These are phyloP conservation scores for Aspergillus quadrilineatus DNA, from an alignment of 2,329 filamentous ascomycete genomes.

Conservation along the genomic window DNA sequence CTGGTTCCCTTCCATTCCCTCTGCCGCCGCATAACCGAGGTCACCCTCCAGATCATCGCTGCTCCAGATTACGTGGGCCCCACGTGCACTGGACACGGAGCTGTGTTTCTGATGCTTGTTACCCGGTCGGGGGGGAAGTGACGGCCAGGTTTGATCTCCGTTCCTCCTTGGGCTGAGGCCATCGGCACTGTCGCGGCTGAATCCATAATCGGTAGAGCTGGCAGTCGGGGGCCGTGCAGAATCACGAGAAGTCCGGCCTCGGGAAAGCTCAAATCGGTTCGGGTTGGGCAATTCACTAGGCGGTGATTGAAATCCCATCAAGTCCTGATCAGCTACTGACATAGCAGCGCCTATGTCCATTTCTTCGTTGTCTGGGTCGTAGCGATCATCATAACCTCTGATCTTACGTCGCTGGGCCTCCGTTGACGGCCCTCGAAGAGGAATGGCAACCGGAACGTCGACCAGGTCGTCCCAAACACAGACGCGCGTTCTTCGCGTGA, in stretches of 20 bases:
- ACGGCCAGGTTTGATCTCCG: conserved; percentile 38
- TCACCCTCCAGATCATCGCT: conserved; percentile 86
- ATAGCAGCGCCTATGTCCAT: conserved; percentile 83
- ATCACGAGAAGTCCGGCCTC: conserved; percentile 40
- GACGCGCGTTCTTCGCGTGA: conserved; percentile 85
- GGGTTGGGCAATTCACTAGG: conserved; percentile 67
- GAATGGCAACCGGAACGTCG: conserved; percentile 90
- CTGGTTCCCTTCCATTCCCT: conserved; percentile 87
- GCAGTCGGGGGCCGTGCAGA: conserved; percentile 33
- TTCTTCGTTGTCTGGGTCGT: conserved; percentile 67
- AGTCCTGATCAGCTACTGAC: conserved; percentile 62
- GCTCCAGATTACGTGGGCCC: conserved; percentile 51
- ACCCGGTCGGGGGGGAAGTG: conserved; percentile 35
- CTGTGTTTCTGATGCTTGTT: conserved; percentile 33
- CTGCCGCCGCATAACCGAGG: conserved; percentile 88
- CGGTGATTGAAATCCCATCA: conserved; percentile 64
- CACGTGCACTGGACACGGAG: conserved; percentile 43
- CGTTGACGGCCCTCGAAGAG: conserved; percentile 78
- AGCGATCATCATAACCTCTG: conserved; percentile 38
- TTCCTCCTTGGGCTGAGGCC: conserved; percentile 32
- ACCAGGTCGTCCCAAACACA: conserved; percentile 98
- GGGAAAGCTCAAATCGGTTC: conserved; percentile 69
- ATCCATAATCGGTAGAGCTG: conserved; percentile 35
- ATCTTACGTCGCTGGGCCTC: conserved; percentile 72
- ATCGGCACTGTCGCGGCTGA: conserved; percentile 33